Percentiles rank a stretch among this genome's conserved stretches.
Evolutionary conservation across 345 rosid genomes (phyloP).

Genomic region (Brassica cretica): DNA sequence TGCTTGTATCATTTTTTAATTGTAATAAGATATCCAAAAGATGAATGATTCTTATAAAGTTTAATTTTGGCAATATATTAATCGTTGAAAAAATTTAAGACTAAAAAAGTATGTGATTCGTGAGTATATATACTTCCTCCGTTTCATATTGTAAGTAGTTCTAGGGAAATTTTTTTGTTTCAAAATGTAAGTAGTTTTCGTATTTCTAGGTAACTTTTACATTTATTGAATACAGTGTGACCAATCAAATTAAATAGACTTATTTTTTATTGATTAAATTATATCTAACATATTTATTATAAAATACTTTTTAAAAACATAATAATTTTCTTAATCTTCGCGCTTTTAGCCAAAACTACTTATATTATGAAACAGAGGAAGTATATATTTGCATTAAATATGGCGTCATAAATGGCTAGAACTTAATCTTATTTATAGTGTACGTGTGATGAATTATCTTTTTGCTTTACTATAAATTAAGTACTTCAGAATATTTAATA

Average conservation of each 20-base stretch:
- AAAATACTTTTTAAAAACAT: too few relatives aligned
- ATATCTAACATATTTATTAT: too few relatives aligned
- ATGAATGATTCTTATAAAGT: background rate
- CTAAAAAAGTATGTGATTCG: background rate
- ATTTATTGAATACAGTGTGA: too few relatives aligned
- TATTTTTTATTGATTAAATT: too few relatives aligned
- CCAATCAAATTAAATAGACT: too few relatives aligned
- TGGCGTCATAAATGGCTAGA: background rate
- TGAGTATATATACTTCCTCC: background rate
- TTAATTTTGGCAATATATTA: background rate
- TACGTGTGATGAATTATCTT: background rate
- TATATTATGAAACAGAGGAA: too few relatives aligned
- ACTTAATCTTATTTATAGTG: background rate
- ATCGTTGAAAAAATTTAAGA: background rate
- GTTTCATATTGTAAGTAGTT: too few relatives aligned
- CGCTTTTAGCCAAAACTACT: too few relatives aligned
- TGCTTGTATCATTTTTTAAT: background rate
- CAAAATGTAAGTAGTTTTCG: too few relatives aligned
- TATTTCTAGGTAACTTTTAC: too few relatives aligned
- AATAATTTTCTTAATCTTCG: too few relatives aligned
- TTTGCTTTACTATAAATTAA: background rate
- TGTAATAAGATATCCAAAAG: background rate
- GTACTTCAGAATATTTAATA: background rate
- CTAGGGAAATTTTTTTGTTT: too few relatives aligned
- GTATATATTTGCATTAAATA: background rate